Evolutionary conservation across 257 asterid genomes (phyloP), one percentile per base, ranked within the genome.

Genomic region (Asclepias syriaca): DNA sequence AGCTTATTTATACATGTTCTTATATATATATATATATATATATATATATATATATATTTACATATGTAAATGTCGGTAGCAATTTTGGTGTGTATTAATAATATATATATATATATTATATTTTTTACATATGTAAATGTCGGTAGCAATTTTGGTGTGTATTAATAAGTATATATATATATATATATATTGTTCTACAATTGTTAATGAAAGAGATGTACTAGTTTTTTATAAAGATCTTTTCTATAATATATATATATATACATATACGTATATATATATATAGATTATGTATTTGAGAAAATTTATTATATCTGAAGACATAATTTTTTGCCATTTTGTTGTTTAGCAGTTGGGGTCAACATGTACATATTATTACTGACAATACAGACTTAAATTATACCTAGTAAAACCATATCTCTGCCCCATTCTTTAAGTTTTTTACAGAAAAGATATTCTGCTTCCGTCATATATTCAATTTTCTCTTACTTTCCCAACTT

Each of bases 41-140:
- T 70, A 48, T 55, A 11, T 69, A 32, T 32, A 2, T 32, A 32
- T 32, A 32, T 2, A 8, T 43, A 57, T 74, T 64, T 74, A 67
- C 13, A 57, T 57, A 68, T 37, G 18, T n/a, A 15, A n/a, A 66
- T 13, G 24, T 11, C 16, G 27, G 27, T 48, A 57, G 8, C 5
- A 56, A 12, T 43, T 43, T 45, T 55, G 60, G 19, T 19, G 21
- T n/a, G 18, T 8, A 6, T 48, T 48, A 34, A 34, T 12, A 43
- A 6, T 43, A 43, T 34, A 34, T 34, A 43, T 8, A 40, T 6
- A 7, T 43, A 43, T 43, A 43, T 43, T 43, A n/a, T n/a, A n/a
- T n/a, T n/a, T n/a, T 74, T 64, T 74, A 67, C 13, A 57, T 57
- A 68, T 37, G 18, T n/a, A 15, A n/a, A 66, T 13, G 24, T 11